Evolutionary conservation across 108 stramenopile species (phyloP), one percentile per base, ranked within the genome.

Genomic region (Schizochytrium sp.): DNA sequence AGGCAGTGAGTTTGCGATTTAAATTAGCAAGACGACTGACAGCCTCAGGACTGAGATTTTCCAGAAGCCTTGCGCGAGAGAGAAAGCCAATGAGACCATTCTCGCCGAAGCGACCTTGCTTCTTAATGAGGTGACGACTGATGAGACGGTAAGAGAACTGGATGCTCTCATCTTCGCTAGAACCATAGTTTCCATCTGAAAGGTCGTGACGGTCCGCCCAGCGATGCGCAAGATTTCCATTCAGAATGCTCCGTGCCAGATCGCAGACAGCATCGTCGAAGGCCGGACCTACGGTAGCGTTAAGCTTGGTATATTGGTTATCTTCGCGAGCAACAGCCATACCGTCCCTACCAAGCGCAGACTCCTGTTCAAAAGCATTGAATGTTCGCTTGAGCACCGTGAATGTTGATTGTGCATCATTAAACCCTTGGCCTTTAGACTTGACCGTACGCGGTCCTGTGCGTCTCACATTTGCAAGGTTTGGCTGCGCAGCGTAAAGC

Each of bases 361-460:
- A 69, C 64, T 69, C 64, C 15, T 69, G 64, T 15, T 69, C 64
- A 69, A 28, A 69, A 7, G 64, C 64, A 15, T 69, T 69, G 64
- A 69, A 69, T 38, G 64, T 44, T 10, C 64, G 40, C 64, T 15
- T 69, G 64, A 69, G 64, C 12, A 15, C 2, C 64, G 40, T 69
- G 12, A 69, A 44, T 44, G 64, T 44, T 7, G 64, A 5, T 69
- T 69, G 40, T 38, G 64, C 64, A 38, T 69, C 64, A 0, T 38
- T 69, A 28, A 28, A 28, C 28, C 28, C 28, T 28, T 28, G 28
- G 28, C 28, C 28, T 28, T 28, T 28, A 28, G 28, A 28, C 28
- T 28, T 28, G 28, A 28, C 28, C 28, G 28, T 28, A 28, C 28
- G 28, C 28, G 28, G 28, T 28, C 28, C 28, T 28, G 28, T 28